phyloP scores from a whole-genome alignment of 495 filamentous ascomycete genomes.

The Saxophila tyrrhenica region DNA sequence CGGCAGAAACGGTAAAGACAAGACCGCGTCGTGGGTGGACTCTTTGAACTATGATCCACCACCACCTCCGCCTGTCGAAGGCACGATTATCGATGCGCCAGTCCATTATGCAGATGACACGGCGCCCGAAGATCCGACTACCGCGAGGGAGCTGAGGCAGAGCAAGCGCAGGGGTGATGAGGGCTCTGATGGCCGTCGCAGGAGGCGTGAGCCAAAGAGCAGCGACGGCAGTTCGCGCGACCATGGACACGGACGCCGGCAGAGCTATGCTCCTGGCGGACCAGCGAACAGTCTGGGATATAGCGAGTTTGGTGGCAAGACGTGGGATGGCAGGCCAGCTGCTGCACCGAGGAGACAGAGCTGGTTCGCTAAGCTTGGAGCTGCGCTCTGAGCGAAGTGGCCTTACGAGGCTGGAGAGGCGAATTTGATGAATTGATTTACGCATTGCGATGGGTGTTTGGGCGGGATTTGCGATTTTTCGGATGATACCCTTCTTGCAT shows the following conservation, averaged over 20 bases:
- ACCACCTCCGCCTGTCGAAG: constrained; percentile 45
- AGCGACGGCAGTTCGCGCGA: constrained; percentile 16
- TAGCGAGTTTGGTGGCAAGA: constrained; percentile 7
- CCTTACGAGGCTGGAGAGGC: background rate
- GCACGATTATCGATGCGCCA: constrained; percentile 43
- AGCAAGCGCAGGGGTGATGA: constrained; percentile 6
- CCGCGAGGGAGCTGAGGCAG: constrained; percentile 11
- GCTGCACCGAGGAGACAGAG: constrained; percentile 14
- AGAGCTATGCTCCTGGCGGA: constrained; percentile 8
- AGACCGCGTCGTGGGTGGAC: constrained; percentile 51
- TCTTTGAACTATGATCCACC: constrained; percentile 45
- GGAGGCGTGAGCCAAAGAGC: constrained; percentile 8
- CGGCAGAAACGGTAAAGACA: constrained; percentile 31
- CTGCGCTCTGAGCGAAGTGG: constrained; percentile 7
- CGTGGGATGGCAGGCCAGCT: constrained; percentile 15
- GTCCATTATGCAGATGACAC: constrained; percentile 27
- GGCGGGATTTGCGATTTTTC: background rate
- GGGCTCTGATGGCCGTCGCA: background rate
- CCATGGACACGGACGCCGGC: constrained; percentile 5
- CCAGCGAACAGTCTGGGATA: constrained; percentile 8
- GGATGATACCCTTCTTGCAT: constrained; percentile 1
- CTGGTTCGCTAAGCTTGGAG: constrained; percentile 21
- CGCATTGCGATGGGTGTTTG: background rate
- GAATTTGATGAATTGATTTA: too few relatives aligned
- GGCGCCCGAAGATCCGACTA: constrained; percentile 10